Conservation (phyloP, 2,329 filamentous ascomycete species). For the Aspergillus sp. region DNA sequence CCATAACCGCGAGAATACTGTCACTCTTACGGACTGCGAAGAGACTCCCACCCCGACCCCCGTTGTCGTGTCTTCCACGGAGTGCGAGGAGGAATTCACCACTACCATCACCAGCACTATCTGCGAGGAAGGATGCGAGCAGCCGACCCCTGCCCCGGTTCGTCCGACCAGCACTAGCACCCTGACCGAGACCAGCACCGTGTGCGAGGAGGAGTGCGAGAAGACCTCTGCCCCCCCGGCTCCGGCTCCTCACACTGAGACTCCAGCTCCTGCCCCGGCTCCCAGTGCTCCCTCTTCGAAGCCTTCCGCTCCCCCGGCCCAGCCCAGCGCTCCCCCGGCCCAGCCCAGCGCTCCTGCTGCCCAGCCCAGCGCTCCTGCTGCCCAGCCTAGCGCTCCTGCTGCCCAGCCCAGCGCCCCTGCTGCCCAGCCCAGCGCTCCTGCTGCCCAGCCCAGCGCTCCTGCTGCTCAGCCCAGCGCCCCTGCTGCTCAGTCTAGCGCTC, state of each 20-base stretch:
- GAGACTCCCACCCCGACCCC: not conserved
- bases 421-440: not conserved
- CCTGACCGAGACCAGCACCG: too few species aligned
- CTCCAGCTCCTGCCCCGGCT: not conserved
- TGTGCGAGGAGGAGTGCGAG: not conserved
- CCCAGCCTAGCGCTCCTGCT: slow-evolving; percentile 9
- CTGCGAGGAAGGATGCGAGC: not conserved
- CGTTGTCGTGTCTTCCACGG: not conserved
- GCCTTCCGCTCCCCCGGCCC: slow-evolving; percentile 5
- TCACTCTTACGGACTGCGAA: not conserved
- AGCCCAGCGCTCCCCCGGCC: slow-evolving; percentile 4
- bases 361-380: slow-evolving; percentile 16
- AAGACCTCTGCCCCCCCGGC: not conserved
- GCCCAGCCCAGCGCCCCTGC: not conserved
- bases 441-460: slow-evolving; percentile 4
- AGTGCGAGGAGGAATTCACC: not conserved
- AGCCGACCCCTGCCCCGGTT: not conserved
- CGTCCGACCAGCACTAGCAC: too few species aligned
- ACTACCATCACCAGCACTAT: not conserved
- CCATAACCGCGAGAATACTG: not conserved
- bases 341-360: slow-evolving; percentile 6
- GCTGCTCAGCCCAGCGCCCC: slow-evolving; percentile 10
- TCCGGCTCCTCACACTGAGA: not conserved
- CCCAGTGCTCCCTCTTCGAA: not conserved
- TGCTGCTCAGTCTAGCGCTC: slow-evolving; percentile 2